A percentile compares a stretch with the other conserved stretches of the same genome.
phyloP scores from a whole-genome alignment of 2,329 filamentous ascomycete species.

The Zarea fungicola region DNA sequence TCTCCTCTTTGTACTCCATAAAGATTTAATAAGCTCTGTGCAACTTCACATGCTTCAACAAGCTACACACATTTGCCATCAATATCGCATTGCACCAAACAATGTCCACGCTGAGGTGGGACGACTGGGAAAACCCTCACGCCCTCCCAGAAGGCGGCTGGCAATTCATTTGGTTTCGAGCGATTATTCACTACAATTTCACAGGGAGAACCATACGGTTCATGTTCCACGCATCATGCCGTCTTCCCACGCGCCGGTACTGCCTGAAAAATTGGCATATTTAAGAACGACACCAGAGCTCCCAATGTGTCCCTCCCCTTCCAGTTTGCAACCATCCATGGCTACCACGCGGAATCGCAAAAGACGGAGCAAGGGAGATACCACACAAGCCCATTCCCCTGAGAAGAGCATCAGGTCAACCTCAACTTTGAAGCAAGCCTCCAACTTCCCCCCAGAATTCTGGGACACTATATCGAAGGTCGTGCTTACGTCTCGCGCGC shows the following conservation, averaged over 20 bases:
- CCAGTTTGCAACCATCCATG: neutral
- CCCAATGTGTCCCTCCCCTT: neutral
- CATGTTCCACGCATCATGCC: neutral
- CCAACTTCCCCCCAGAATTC: constrained; percentile 22
- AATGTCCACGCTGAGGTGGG: constrained; percentile 7
- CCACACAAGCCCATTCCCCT: neutral
- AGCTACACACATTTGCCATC: neutral
- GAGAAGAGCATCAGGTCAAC: neutral
- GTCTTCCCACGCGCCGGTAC: neutral
- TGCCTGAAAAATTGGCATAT: neutral
- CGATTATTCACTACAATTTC: neutral
- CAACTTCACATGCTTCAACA: neutral
- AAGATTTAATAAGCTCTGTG: too few relatives aligned
- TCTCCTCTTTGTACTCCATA: too few relatives aligned
- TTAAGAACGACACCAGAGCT: neutral
- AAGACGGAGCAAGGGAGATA: neutral
- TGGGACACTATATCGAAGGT: constrained; percentile 24
- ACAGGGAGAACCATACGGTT: neutral
- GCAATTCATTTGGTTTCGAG: neutral
- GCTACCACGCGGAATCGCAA: neutral
- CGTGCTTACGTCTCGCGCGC: constrained; percentile 21
- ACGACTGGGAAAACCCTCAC: neutral
- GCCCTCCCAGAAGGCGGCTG: neutral
- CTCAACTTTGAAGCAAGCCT: neutral
- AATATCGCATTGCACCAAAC: neutral